Conservation (phyloP, 2,329 filamentous ascomycete species). For the Curvularia spicifera region DNA sequence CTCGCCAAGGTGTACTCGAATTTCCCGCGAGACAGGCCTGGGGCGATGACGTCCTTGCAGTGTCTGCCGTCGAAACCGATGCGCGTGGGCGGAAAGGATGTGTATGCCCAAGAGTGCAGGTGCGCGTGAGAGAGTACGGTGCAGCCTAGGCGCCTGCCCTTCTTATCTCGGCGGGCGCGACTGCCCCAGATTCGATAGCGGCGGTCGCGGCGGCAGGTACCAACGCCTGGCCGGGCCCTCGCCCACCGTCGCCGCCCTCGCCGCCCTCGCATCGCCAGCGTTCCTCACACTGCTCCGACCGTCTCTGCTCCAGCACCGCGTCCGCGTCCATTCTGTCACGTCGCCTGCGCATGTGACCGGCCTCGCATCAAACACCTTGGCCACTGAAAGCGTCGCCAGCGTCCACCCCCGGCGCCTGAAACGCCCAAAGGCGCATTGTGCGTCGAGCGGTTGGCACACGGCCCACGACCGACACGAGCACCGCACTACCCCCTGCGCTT, state of each 20-base stretch:
- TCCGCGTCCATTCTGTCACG: slow-evolving; percentile 32
- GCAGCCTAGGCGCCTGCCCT: neutral
- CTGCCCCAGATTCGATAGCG: slow-evolving; percentile 20
- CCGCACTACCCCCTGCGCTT: slow-evolving; percentile 24
- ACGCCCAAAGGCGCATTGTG: slow-evolving; percentile 43
- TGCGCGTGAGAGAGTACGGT: neutral
- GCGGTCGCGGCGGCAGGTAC: slow-evolving; percentile 28
- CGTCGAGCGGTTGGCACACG: slow-evolving; percentile 33
- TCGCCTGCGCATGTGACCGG: slow-evolving; percentile 29
- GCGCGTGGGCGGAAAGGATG: no score
- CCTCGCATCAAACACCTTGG: slow-evolving; percentile 31
- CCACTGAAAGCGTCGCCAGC: slow-evolving; percentile 31
- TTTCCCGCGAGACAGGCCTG: no score
- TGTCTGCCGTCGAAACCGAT: no score
- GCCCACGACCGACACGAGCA: slow-evolving; percentile 27
- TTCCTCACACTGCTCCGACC: slow-evolving; percentile 25
- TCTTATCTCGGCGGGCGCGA: slow-evolving; percentile 3
- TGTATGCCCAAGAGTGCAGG: no score
- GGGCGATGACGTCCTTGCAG: neutral
- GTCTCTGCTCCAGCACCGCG: slow-evolving; percentile 13
- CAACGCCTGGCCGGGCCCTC: slow-evolving; percentile 11
- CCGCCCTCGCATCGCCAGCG: slow-evolving; percentile 8
- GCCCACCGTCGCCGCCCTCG: slow-evolving; percentile 1
- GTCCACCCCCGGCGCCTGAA: slow-evolving; percentile 41
- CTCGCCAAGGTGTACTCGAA: no score